phyloP scores from a whole-genome alignment of 495 filamentous ascomycete species.

The Alectoria sarmentosa region DNA sequence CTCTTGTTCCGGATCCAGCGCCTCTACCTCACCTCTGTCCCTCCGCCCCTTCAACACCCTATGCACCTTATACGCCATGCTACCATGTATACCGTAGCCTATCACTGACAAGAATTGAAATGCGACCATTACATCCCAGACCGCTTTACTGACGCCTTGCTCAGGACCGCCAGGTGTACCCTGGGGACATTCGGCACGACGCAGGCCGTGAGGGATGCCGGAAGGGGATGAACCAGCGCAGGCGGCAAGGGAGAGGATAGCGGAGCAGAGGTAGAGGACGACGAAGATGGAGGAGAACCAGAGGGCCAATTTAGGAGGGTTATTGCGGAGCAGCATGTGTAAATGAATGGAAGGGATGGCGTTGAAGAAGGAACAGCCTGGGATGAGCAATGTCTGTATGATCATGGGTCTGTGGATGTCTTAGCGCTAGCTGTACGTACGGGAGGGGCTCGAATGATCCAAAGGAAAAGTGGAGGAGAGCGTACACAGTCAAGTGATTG shows the following conservation, averaged over 20 bases:
- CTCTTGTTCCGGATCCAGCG: conserved; percentile 23
- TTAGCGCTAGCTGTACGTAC: background rate
- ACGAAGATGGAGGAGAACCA: conserved; percentile 21
- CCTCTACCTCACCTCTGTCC: conserved; percentile 17
- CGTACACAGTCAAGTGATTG: conserved; percentile 18
- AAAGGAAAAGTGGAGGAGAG: background rate
- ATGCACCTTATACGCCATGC: conserved; percentile 24
- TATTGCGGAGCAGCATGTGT: conserved; percentile 25
- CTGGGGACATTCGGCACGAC: conserved; percentile 18
- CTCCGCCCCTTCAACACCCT: conserved; percentile 17
- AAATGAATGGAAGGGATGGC: conserved; percentile 25
- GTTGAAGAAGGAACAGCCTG: conserved; percentile 27
- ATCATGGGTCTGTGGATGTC: conserved; percentile 20
- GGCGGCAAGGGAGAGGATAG: conserved; percentile 21
- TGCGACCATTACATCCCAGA: conserved; percentile 22
- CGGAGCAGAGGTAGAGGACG: conserved; percentile 19
- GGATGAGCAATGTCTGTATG: conserved; percentile 25
- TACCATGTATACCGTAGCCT: conserved; percentile 19
- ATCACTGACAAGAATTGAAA: conserved; percentile 20
- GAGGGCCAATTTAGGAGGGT: conserved; percentile 22
- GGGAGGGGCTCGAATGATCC: background rate
- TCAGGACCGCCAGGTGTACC: conserved; percentile 16
- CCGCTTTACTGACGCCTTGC: conserved; percentile 14
- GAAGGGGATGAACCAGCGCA: conserved; percentile 15
- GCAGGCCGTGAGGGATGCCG: conserved; percentile 14